Conservation (phyloP, 495 filamentous ascomycete genomes). For the Penicillium bovifimosum region DNA sequence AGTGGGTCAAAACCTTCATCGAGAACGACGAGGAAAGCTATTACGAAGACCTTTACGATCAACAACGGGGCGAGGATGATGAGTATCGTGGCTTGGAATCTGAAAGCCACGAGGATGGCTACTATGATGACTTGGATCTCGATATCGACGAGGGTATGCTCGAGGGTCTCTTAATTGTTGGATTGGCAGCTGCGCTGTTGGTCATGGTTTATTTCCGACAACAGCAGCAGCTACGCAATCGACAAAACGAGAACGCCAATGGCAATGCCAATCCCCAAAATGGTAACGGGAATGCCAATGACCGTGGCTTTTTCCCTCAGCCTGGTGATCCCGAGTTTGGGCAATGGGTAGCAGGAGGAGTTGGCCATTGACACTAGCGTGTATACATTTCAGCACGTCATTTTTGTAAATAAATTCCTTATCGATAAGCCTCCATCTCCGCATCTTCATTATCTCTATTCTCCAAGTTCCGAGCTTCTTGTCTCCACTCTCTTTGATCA, state of each 20-base stretch:
- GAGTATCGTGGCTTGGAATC: conserved; percentile 49
- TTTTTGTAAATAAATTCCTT: conserved; percentile 17
- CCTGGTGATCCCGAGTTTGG: conserved; percentile 66
- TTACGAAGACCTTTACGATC: conserved; percentile 50
- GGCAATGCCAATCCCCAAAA: conserved; percentile 15
- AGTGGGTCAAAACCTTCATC: conserved; percentile 82
- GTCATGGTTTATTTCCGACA: conserved; percentile 80
- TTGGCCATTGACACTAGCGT: conserved; percentile 56
- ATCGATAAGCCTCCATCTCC: conserved; percentile 20
- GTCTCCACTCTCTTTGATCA: neutral
- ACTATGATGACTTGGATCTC: conserved; percentile 57
- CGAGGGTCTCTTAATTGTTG: conserved; percentile 80
- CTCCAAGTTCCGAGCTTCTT: neutral
- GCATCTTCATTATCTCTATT: neutral
- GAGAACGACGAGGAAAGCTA: conserved; percentile 59
- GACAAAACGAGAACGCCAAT: conserved; percentile 39
- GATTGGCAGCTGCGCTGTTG: conserved; percentile 65
- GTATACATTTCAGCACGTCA: conserved; percentile 2
- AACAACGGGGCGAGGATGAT: conserved; percentile 50
- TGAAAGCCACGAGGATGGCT: conserved; percentile 54
- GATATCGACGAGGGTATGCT: conserved; percentile 69
- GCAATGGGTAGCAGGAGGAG: conserved; percentile 70
- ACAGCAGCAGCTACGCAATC: conserved; percentile 58
- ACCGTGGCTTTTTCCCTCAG: conserved; percentile 65
- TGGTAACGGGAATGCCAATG: conserved; percentile 45